Evolutionary conservation across 75 land plant species (phyloP).

Genomic region (Sequoia sempervirens): DNA sequence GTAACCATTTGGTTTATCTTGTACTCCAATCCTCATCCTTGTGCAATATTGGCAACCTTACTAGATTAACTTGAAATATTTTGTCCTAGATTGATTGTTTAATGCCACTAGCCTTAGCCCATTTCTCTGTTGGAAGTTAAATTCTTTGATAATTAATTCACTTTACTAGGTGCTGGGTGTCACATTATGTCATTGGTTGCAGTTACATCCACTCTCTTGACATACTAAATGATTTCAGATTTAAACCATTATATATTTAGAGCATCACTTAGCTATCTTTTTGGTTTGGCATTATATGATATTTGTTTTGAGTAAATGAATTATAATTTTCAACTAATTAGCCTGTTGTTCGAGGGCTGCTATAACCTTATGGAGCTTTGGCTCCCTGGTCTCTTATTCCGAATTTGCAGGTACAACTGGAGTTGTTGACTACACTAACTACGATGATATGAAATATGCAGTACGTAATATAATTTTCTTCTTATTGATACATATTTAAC

Average conservation of each 20-base stretch:
- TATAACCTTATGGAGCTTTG: background rate
- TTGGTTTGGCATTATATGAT: background rate
- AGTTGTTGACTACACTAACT: constrained; percentile 44
- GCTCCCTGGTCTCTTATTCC: background rate
- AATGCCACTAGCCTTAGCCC: background rate
- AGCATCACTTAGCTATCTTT: background rate
- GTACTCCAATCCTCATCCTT: background rate
- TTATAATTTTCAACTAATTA: background rate
- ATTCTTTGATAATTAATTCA: background rate
- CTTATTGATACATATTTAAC: background rate
- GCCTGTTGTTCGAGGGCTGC: background rate
- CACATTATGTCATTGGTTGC: background rate
- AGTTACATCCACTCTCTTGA: background rate
- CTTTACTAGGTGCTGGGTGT: background rate
- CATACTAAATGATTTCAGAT: background rate
- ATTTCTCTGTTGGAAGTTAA: background rate
- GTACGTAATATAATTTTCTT: constrained; percentile 9
- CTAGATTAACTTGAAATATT: background rate
- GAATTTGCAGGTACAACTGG: constrained; percentile 35
- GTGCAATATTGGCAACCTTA: background rate
- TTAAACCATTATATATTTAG: background rate
- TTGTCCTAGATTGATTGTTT: background rate
- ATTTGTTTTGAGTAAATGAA: background rate
- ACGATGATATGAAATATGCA: constrained; percentile 48
- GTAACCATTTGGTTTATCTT: background rate